Evolutionary conservation across 2,329 filamentous ascomycete species (phyloP).

Genomic region (Emmonsia crescens): DNA sequence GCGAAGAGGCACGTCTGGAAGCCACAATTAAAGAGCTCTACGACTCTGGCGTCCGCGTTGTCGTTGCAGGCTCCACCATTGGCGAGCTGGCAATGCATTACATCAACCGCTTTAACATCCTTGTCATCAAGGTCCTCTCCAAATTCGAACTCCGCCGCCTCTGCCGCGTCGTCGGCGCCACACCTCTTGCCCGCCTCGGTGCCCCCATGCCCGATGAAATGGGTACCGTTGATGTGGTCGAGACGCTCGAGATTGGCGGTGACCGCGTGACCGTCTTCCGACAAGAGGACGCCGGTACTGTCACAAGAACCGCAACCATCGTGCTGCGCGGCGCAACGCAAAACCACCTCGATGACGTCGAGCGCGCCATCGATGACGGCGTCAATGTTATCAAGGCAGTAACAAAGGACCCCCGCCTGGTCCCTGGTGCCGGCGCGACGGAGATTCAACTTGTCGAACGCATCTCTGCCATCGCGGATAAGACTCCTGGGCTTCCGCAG

Average conservation of each 20-base stretch:
- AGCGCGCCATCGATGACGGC: constrained; percentile 93
- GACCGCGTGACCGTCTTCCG: constrained; percentile 97
- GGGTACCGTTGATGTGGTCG: constrained; percentile 86
- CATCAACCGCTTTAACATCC: constrained; percentile 91
- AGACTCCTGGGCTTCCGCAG: constrained; percentile 83
- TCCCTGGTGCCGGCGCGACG: constrained; percentile 87
- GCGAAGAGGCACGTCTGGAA: constrained; percentile 88
- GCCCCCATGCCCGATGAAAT: constrained; percentile 99
- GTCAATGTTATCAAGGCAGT: constrained; percentile 99
- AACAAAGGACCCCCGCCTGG: constrained; percentile 80
- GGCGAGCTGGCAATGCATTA: constrained; percentile 96
- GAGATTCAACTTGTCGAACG: constrained; percentile 90
- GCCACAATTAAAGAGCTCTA: constrained; percentile 86
- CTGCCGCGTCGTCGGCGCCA: constrained; percentile 92
- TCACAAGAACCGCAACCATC: constrained; percentile 84
- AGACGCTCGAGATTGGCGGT: constrained; percentile 94
- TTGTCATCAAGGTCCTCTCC: constrained; percentile 92
- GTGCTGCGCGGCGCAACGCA: constrained; percentile 92
- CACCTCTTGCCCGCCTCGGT: constrained; percentile 86
- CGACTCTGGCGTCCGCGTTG: constrained; percentile 83
- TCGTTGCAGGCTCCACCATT: constrained; percentile 85
- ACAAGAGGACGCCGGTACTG: constrained; percentile 68
- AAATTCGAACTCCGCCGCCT: constrained; percentile 94
- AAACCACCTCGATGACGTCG: constrained; percentile 94
- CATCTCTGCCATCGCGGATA: constrained; percentile 81